phyloP scores from a whole-genome alignment of 2,329 filamentous ascomycete species.

The Gliomastix tumulicola region DNA sequence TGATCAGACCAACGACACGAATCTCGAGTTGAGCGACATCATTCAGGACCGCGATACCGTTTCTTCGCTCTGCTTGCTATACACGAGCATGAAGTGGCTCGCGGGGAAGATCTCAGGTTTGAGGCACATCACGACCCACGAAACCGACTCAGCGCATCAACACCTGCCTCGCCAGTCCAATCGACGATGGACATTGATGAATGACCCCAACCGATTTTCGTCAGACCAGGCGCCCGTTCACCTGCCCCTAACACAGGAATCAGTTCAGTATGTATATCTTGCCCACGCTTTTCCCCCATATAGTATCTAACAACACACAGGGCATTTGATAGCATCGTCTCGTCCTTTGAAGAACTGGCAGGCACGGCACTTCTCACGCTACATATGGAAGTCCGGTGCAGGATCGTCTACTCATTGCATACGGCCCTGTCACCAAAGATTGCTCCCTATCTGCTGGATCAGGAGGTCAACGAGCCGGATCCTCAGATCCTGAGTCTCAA shows the following conservation, averaged over 20 bases:
- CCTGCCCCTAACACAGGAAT: conserved; percentile 81
- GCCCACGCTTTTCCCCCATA: no score
- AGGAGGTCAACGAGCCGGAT: conserved; percentile 71
- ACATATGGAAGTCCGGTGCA: conserved; percentile 82
- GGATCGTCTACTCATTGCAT: conserved; percentile 72
- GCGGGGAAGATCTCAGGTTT: conserved; percentile 75
- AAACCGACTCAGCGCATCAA: conserved; percentile 57
- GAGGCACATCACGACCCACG: conserved; percentile 71
- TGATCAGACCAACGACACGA: conserved; percentile 48
- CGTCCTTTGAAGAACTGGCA: conserved; percentile 76
- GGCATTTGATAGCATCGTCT: conserved; percentile 80
- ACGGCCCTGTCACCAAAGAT: conserved; percentile 53
- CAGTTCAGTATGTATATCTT: conserved; percentile 57
- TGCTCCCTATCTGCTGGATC: conserved; percentile 58
- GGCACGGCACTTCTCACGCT: conserved; percentile 74
- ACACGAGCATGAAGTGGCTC: conserved; percentile 98
- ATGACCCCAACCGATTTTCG: conserved; percentile 49
- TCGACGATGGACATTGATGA: conserved; percentile 78
- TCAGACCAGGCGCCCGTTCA: conserved; percentile 65
- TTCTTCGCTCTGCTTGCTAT: conserved; percentile 76
- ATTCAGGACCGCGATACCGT: conserved; percentile 86
- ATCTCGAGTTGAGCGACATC: conserved; percentile 71
- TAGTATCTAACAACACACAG: conserved; percentile 35
- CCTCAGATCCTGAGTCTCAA: conserved; percentile 78
- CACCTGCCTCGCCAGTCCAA: conserved; percentile 49